A percentile compares a stretch with the other conserved stretches of the same genome.
phyloP scores from a whole-genome alignment of 805 yeast species.

The Lachancea sp. region DNA sequence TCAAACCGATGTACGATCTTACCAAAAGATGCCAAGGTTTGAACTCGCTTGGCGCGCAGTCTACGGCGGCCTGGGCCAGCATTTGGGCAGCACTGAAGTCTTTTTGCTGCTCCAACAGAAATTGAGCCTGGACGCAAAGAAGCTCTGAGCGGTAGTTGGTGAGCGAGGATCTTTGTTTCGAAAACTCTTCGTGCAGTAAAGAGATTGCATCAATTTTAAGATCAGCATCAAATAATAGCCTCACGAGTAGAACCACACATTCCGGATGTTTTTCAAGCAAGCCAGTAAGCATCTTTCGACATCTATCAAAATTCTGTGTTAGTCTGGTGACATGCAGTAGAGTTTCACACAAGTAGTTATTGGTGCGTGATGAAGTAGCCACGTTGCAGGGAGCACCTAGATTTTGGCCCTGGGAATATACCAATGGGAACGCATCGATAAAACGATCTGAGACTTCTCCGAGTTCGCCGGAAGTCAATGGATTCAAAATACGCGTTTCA shows the following conservation, averaged over 20 bases:
- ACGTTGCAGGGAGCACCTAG: slow-evolving; percentile 31
- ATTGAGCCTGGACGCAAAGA: slow-evolving; percentile 28
- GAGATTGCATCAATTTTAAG: slow-evolving; percentile 34
- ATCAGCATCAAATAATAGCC: slow-evolving; percentile 31
- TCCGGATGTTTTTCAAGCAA: slow-evolving; percentile 23
- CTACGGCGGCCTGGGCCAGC: slow-evolving; percentile 38
- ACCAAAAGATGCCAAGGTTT: slow-evolving; percentile 68
- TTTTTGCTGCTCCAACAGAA: slow-evolving; percentile 21
- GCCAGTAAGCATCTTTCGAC: slow-evolving; percentile 22
- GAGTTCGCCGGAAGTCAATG: slow-evolving; percentile 42
- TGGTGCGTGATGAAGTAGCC: slow-evolving; percentile 27
- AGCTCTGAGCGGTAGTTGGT: slow-evolving; percentile 24
- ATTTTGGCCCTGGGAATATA: slow-evolving; percentile 27
- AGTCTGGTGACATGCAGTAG: slow-evolving; percentile 27
- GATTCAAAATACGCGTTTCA: slow-evolving; percentile 78
- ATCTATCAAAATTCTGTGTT: slow-evolving; percentile 24
- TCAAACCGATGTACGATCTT: slow-evolving; percentile 52
- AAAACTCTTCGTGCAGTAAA: slow-evolving; percentile 26
- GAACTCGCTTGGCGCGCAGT: slow-evolving; percentile 69
- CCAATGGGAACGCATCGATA: slow-evolving; percentile 28
- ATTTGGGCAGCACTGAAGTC: slow-evolving; percentile 24
- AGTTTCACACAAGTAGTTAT: slow-evolving; percentile 31
- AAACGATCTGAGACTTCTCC: slow-evolving; percentile 28
- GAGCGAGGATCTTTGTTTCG: slow-evolving; percentile 11
- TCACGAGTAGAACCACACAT: slow-evolving; percentile 26